phyloP scores from a whole-genome alignment of 306 rosid species.

The Lathyrus tuberosus region DNA sequence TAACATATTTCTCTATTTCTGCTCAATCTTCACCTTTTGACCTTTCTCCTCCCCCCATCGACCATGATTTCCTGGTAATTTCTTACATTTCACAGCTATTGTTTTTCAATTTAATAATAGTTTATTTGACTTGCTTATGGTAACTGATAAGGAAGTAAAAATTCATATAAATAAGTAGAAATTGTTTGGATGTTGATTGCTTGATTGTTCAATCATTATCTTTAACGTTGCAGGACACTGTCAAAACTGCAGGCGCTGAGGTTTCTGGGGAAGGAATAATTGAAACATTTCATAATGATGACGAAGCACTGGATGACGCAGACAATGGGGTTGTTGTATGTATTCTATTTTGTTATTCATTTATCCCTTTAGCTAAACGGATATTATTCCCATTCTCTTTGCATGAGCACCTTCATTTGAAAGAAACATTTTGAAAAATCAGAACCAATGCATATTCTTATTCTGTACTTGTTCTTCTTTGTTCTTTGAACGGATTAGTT shows the following conservation, averaged over 20 bases:
- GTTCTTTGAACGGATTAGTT: too few relatives aligned
- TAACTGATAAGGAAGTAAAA: not conserved
- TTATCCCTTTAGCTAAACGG: too few relatives aligned
- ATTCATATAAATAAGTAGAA: not conserved
- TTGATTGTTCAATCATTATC: not conserved
- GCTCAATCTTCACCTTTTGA: constrained; percentile 41
- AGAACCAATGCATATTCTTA: too few relatives aligned
- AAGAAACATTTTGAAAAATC: too few relatives aligned
- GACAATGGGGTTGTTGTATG: too few relatives aligned
- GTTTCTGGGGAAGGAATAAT: constrained; percentile 68
- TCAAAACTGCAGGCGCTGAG: constrained; percentile 54
- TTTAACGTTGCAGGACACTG: constrained; percentile 61
- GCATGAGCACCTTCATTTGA: too few relatives aligned
- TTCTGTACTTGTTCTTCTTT: too few relatives aligned
- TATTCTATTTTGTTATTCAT: too few relatives aligned
- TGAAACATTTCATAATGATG: constrained; percentile 77
- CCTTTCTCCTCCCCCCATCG: constrained; percentile 98
- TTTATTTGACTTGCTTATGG: not conserved
- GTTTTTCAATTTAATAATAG: too few relatives aligned
- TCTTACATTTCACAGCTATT: not conserved
- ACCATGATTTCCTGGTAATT: constrained; percentile 76
- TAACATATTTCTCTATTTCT: constrained; percentile 25
- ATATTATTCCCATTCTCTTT: too few relatives aligned
- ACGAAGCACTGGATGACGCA: constrained; percentile 71
- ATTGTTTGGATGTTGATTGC: too few relatives aligned